phyloP scores from a whole-genome alignment of 176 grass and related monocot genomes.

The Cenchrus purpureus region DNA sequence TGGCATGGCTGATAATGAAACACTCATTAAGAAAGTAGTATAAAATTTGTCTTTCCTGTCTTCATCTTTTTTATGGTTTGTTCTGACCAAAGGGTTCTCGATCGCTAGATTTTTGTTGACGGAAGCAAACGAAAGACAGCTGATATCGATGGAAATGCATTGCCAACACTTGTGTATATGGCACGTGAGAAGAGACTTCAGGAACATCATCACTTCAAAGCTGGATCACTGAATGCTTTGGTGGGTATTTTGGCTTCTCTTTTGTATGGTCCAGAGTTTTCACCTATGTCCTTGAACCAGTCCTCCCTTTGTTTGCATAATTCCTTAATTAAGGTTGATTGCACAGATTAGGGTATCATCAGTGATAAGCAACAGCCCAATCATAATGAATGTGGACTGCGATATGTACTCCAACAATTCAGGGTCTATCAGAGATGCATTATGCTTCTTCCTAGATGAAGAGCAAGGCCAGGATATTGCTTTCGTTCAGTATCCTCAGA shows the following conservation, averaged over 20 bases:
- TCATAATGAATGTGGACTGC: conserved; percentile 83
- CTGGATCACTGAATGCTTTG: conserved; percentile 80
- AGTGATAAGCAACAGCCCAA: conserved; percentile 66
- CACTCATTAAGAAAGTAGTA: neutral
- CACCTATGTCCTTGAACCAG: neutral
- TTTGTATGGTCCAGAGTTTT: neutral
- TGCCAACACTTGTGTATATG: conserved; percentile 76
- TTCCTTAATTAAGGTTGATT: conserved; percentile 31
- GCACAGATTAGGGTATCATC: conserved; percentile 74
- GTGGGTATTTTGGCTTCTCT: conserved; percentile 25
- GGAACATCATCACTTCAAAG: conserved; percentile 80
- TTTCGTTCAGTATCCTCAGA: conserved; percentile 78
- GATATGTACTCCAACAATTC: conserved; percentile 90
- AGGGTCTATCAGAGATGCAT: conserved; percentile 62
- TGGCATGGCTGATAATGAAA: conserved; percentile 15
- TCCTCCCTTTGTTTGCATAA: conserved; percentile 2
- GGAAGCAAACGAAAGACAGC: conserved; percentile 45
- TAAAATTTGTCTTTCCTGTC: neutral
- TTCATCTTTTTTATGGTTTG: conserved; percentile 16
- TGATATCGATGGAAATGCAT: conserved; percentile 51
- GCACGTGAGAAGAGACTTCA: conserved; percentile 69
- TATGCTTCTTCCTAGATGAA: conserved; percentile 79
- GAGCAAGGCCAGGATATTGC: conserved; percentile 61
- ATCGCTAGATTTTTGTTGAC: conserved; percentile 64
- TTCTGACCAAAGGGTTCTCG: conserved; percentile 35